Conservation (phyloP, 2,329 filamentous ascomycete genomes). For the Fusarium pseudonygamai region DNA sequence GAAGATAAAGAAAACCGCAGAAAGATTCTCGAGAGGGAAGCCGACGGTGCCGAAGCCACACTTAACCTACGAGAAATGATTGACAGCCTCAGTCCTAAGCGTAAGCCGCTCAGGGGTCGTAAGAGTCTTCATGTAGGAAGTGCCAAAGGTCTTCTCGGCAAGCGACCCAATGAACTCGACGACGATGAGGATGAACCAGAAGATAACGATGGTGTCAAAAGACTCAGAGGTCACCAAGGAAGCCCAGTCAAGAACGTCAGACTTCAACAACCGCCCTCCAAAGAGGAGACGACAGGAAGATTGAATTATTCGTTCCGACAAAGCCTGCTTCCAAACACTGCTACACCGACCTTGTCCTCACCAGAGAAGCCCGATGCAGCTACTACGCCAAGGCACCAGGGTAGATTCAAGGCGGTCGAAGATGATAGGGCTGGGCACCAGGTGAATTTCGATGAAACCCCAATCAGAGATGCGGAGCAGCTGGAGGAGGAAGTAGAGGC, state of each 20-base stretch:
- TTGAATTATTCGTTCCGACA: conserved; percentile 60
- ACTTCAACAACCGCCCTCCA: conserved; percentile 74
- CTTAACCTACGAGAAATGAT: conserved; percentile 81
- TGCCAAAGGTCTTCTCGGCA: conserved; percentile 77
- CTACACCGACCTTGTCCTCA: conserved; percentile 56
- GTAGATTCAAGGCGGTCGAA: conserved; percentile 63
- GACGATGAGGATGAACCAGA: conserved; percentile 65
- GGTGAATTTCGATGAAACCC: conserved; percentile 55
- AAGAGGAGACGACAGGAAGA: conserved; percentile 72
- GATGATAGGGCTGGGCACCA: conserved; percentile 58
- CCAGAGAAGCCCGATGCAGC: conserved; percentile 56
- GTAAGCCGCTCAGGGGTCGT: conserved; percentile 70
- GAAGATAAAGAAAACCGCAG: conserved; percentile 68
- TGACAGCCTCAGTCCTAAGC: conserved; percentile 79
- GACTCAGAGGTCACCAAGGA: conserved; percentile 74
- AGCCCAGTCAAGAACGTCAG: conserved; percentile 81
- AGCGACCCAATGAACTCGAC: conserved; percentile 77
- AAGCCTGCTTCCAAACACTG: conserved; percentile 58
- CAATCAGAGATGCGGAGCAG: conserved; percentile 53
- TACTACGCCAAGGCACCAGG: conserved; percentile 66
- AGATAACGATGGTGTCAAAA: conserved; percentile 70
- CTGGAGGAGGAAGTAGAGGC: conserved; percentile 59
- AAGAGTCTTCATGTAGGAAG: conserved; percentile 83
- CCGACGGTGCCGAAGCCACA: conserved; percentile 62
- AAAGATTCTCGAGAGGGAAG: conserved; percentile 64